Percentiles rank a stretch among this genome's conserved stretches.
phyloP scores from a whole-genome alignment of 352 stramenopile species.

The Phytophthora aleatoria region DNA sequence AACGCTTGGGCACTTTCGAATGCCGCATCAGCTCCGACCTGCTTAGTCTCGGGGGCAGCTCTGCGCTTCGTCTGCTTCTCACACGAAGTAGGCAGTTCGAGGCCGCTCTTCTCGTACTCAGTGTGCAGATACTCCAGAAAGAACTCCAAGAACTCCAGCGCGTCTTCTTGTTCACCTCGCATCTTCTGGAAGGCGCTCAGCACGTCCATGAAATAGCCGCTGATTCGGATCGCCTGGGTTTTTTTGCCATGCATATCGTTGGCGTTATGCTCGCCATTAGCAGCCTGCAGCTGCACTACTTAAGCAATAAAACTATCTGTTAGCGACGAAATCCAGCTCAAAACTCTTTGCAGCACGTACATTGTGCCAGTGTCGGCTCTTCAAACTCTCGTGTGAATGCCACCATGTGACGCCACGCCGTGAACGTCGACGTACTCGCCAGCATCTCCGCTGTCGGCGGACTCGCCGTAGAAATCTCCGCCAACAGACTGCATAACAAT shows the following conservation, averaged over 20 bases:
- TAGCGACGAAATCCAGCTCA: not conserved
- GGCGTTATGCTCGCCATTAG: constrained; percentile 21
- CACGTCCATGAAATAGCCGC: constrained; percentile 82
- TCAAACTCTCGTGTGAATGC: constrained; percentile 84
- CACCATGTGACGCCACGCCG: constrained; percentile 80
- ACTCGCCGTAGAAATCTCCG: constrained; percentile 60
- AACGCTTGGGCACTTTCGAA: constrained; percentile 38
- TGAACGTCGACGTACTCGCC: constrained; percentile 52
- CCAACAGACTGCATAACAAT: constrained; percentile 52
- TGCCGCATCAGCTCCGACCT: constrained; percentile 13
- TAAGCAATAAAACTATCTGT: constrained; percentile 6
- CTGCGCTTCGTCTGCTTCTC: constrained; percentile 66
- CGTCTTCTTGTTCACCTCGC: constrained; percentile 81
- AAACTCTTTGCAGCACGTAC: constrained; percentile 37
- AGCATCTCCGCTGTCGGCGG: constrained; percentile 54
- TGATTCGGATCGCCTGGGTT: constrained; percentile 76
- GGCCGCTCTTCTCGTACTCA: constrained; percentile 77
- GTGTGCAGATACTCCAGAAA: constrained; percentile 85
- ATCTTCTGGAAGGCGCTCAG: constrained; percentile 85
- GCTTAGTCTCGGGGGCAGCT: constrained; percentile 4
- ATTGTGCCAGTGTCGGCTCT: constrained; percentile 69
- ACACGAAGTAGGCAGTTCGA: constrained; percentile 59
- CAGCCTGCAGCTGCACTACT: constrained; percentile 34
- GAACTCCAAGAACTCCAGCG: constrained; percentile 88
- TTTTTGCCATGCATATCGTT: constrained; percentile 54